Base-by-base conservation (phyloP, 176 grass and related monocot species). In the Luzula sylvatica region DNA sequence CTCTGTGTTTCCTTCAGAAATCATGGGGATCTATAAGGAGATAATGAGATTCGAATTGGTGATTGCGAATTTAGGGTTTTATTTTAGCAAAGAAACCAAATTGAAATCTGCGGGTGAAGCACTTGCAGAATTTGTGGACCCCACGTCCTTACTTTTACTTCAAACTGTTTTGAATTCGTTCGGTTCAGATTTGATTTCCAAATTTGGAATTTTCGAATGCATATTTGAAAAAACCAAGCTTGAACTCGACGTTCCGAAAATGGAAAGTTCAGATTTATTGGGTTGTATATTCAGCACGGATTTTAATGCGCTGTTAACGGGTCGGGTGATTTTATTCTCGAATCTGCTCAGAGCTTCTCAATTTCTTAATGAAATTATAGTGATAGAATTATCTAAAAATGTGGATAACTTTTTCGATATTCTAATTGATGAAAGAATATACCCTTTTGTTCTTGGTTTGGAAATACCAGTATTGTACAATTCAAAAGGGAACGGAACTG, bases 81-180 rank as follows among this genome's bases (percentile, higher is more conserved):
- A 60, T 50, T 96, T 96, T 64, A 86, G 68, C 77, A 86, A 73
- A 73, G 65, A 79, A 9, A 53, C 39, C 16, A 54, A 45, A 26
- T 62, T 89, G 42, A 86, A 70, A 76, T 57, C 74, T 65, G 84
- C 81, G 58, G 71, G 66, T 76, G 84, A 86, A 75, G 58, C 71
- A 64, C 71, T 96, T 29, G 54, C 55, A 57, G 90, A 88, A 66
- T 68, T 89, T 49, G 50, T 96, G 81, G 90, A 86, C 35, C 84
- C 84, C 39, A 76, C 40, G 13, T 89, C 81, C 39, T 79, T 82
- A 55, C 45, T 76, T 72, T 76, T 96, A 54, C 29, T 96, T 26
- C 73, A 88, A 59, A 81, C 84, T 55, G 52, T 82, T 46, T 26
- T 96, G 62, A 89, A 81, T 46, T 85, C 90, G 52, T 32, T 74